These are phyloP conservation scores for Lactarius sanguifluus DNA, from an alignment of 768 basidiomycete species.

Conservation along the genomic window DNA sequence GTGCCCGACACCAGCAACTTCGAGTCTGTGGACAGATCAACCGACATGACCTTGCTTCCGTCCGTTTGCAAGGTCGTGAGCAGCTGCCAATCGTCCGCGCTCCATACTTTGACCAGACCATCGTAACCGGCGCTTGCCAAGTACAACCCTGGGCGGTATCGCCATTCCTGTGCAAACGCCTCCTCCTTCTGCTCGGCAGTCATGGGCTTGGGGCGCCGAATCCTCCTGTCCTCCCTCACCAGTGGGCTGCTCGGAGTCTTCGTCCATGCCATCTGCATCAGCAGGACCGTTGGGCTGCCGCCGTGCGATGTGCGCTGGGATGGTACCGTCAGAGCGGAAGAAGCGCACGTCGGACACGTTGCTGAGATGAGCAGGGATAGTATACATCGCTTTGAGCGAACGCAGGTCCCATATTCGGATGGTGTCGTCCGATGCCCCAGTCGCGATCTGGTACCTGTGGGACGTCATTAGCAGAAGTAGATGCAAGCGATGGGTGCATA, in stretches of 20 bases:
- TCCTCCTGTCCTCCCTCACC: constrained; percentile 25
- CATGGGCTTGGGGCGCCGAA: constrained; percentile 12
- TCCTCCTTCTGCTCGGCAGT: constrained; percentile 30
- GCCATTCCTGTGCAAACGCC: constrained; percentile 62
- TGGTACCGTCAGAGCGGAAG: constrained; percentile 64
- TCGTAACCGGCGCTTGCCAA: constrained; percentile 95
- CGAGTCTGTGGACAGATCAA: constrained; percentile 84
- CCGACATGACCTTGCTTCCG: constrained; percentile 98
- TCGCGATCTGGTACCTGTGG: constrained; percentile 91
- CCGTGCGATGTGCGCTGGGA: constrained; percentile 41
- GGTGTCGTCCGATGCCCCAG: constrained; percentile 95
- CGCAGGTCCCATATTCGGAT: constrained; percentile 99
- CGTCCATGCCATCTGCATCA: constrained; percentile 50
- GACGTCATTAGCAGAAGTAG: constrained; percentile 16
- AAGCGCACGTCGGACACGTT: constrained; percentile 96
- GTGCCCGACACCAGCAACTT: constrained; percentile 86
- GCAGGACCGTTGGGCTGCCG: constrained; percentile 36
- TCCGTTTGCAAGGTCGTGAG: constrained; percentile 88
- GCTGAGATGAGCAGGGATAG: constrained; percentile 93
- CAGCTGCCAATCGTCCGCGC: constrained; percentile 96
- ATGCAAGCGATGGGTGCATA: constrained; percentile 41
- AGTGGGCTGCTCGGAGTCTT: constrained; percentile 37
- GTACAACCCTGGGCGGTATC: constrained; percentile 85
- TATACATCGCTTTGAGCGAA: constrained; percentile 87
- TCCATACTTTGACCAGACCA: constrained; percentile 94